A percentile compares a stretch with the other conserved stretches of the same genome.
These are phyloP conservation scores for Leucocoprinus leucothites DNA, from an alignment of 768 basidiomycete species.

Conservation along the genomic window DNA sequence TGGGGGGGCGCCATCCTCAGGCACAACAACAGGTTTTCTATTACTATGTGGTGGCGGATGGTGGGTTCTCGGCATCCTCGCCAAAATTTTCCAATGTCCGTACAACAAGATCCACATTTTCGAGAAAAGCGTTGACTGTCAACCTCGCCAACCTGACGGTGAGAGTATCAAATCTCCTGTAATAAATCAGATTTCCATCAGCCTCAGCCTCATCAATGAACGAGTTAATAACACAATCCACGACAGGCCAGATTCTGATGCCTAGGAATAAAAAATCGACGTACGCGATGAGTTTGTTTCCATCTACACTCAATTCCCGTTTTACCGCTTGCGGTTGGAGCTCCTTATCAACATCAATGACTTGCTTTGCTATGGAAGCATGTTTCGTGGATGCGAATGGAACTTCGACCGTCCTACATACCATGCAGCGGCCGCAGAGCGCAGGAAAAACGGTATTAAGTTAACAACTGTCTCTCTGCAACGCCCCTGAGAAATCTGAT, in stretches of 20 bases:
- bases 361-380: slow-evolving; percentile 77
- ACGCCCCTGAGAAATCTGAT: background rate
- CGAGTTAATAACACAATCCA: background rate
- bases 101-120: slow-evolving; percentile 83
- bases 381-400: slow-evolving; percentile 76
- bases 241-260: too few species aligned
- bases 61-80: slow-evolving; percentile 48
- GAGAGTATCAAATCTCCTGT: slow-evolving; percentile 69
- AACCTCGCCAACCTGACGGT: slow-evolving; percentile 86
- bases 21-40: background rate
- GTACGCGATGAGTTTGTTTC: slow-evolving; percentile 71
- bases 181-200: background rate
- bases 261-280: slow-evolving; percentile 31
- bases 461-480: background rate
- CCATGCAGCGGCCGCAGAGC: too few species aligned
- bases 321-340: slow-evolving; percentile 79
- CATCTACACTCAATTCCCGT: slow-evolving; percentile 65
- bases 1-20: background rate
- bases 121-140: slow-evolving; percentile 81
- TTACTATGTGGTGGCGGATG: background rate
- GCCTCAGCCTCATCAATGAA: slow-evolving; percentile 1
- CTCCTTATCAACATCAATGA: slow-evolving; percentile 85
- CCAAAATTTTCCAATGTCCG: slow-evolving; percentile 82
- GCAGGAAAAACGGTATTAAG: too few species aligned
- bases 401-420: slow-evolving; percentile 58